These are phyloP conservation scores for Fusarium penzigii DNA, from an alignment of 2,329 filamentous ascomycete genomes.

Conservation along the genomic window DNA sequence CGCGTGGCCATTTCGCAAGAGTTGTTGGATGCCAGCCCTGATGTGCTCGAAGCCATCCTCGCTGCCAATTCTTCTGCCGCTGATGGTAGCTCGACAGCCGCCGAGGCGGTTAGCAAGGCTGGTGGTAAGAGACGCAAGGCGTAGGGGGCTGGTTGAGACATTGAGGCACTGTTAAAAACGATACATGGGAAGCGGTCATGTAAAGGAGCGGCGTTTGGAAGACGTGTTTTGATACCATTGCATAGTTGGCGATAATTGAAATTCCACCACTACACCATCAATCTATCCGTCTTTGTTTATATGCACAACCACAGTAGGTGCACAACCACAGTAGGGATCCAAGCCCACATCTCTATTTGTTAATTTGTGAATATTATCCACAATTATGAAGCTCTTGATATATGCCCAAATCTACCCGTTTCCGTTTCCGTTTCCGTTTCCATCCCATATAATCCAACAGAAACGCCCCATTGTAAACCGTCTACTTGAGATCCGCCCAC, in stretches of 20 bases:
- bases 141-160: slow-evolving; percentile 19
- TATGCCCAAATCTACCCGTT: background rate
- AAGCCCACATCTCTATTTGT: too few species aligned
- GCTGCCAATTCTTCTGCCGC: slow-evolving; percentile 35
- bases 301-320: background rate
- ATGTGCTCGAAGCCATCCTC: slow-evolving; percentile 51
- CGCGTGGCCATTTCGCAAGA: slow-evolving; percentile 45
- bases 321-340: background rate
- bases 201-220: background rate
- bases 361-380: too few species aligned
- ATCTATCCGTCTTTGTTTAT: background rate
- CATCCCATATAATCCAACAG: background rate
- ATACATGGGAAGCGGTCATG: background rate
- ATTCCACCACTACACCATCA: background rate
- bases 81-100: slow-evolving; percentile 32
- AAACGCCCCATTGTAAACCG: slow-evolving; percentile 6
- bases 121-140: slow-evolving; percentile 50
- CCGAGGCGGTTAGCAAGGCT: slow-evolving; percentile 40
- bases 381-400: too few species aligned
- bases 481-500: slow-evolving; percentile 46
- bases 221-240: slow-evolving; percentile 7
- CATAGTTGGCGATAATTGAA: background rate
- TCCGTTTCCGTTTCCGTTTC: slow-evolving; percentile 8
- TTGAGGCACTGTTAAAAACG: slow-evolving; percentile 10
- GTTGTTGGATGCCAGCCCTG: slow-evolving; percentile 42